Percentiles rank a stretch among this genome's conserved stretches.
Evolutionary conservation across 805 yeast species (phyloP).

Genomic region (Myxozyma monticola): DNA sequence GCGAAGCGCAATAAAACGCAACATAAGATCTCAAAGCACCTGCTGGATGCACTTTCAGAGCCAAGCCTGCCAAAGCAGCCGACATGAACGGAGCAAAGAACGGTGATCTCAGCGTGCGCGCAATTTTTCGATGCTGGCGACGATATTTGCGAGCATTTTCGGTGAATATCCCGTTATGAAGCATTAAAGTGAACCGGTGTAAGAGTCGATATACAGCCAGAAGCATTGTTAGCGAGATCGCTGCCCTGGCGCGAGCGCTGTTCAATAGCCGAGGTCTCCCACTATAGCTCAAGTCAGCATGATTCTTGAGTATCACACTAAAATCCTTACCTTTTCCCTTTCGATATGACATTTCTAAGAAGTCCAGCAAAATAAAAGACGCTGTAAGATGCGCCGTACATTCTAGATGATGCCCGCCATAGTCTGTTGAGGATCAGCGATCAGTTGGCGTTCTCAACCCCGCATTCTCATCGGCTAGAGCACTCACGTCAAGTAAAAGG

Average conservation of each 20-base stretch:
- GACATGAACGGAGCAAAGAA: slow-evolving; percentile 22
- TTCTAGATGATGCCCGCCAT: slow-evolving; percentile 10
- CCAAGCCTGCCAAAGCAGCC: slow-evolving; percentile 36
- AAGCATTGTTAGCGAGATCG: slow-evolving; percentile 6
- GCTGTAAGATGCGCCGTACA: neutral
- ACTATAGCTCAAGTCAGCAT: neutral
- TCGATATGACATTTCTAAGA: neutral
- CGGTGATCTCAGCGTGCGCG: slow-evolving; percentile 16
- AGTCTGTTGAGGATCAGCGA: neutral
- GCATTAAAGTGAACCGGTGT: slow-evolving; percentile 1
- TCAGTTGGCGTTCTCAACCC: slow-evolving; percentile 1
- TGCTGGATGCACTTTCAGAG: slow-evolving; percentile 35
- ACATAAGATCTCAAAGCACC: slow-evolving; percentile 32
- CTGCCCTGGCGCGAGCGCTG: neutral
- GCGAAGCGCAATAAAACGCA: slow-evolving; percentile 39
- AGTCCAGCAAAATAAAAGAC: neutral
- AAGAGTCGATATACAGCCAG: slow-evolving; percentile 18
- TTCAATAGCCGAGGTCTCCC: slow-evolving; percentile 6
- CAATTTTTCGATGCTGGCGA: slow-evolving; percentile 14
- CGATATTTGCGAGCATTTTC: slow-evolving; percentile 25
- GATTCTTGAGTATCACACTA: neutral
- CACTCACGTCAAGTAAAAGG: slow-evolving; percentile 9
- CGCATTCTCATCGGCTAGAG: neutral
- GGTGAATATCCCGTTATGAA: slow-evolving; percentile 11
- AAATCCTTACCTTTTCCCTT: neutral